Conservation (phyloP, 371 early-diverging fungal genomes). For the Apophysomyces variabilis region DNA sequence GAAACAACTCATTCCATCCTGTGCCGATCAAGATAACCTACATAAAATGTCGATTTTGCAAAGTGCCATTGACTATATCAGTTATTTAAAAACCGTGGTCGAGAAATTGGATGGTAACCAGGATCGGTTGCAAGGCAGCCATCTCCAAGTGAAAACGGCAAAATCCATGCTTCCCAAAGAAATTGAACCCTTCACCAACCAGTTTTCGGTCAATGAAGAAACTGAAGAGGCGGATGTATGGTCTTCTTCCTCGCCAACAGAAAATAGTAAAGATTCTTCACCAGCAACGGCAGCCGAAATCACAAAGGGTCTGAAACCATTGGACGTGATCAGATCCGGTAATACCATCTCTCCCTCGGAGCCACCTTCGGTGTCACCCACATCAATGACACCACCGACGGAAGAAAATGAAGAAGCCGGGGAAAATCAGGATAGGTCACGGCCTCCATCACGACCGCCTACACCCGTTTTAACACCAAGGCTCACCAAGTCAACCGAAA, state of each 20-base stretch:
- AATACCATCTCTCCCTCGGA: conserved; percentile 10
- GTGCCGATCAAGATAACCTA: conserved; percentile 68
- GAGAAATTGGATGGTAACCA: conserved; percentile 45
- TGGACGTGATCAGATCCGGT: conserved; percentile 33
- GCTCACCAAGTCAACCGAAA: conserved; percentile 8
- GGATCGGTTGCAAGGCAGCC: conserved; percentile 16
- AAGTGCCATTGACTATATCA: conserved; percentile 75
- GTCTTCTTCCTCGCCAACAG: conserved; percentile 9
- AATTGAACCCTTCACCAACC: conserved; percentile 47
- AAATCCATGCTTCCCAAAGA: conserved; percentile 50
- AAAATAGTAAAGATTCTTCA: background rate
- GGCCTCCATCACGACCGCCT: conserved; percentile 14
- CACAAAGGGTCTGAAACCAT: conserved; percentile 32
- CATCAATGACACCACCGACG: conserved; percentile 8
- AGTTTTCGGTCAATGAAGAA: conserved; percentile 34
- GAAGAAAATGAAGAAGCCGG: conserved; percentile 1
- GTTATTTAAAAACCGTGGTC: conserved; percentile 55
- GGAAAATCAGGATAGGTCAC: conserved; percentile 7
- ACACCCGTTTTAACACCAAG: conserved; percentile 19
- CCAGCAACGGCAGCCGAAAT: conserved; percentile 1
- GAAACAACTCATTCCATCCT: conserved; percentile 51
- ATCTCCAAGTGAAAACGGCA: conserved; percentile 28
- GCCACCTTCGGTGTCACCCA: conserved; percentile 7
- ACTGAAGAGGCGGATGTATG: conserved; percentile 2
- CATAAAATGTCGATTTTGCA: conserved; percentile 80